Conservation (phyloP, 257 asterid genomes). For the Plantago elongata region DNA sequence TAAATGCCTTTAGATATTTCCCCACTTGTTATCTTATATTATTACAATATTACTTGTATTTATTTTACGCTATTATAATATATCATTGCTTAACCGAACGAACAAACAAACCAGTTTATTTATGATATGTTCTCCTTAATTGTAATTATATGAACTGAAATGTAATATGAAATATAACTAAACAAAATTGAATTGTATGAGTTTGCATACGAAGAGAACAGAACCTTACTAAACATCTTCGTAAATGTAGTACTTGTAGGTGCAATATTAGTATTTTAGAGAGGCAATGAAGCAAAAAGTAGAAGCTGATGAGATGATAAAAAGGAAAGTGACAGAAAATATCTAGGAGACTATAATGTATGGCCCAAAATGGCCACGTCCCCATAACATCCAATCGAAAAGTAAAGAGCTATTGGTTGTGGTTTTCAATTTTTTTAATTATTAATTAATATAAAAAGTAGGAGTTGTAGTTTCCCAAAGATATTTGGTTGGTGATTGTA, state of each 20-base stretch:
- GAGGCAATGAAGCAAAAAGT: slow-evolving; percentile 7
- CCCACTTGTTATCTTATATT: no score
- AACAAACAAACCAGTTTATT: no score
- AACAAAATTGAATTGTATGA: no score
- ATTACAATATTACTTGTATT: no score
- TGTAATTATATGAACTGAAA: no score
- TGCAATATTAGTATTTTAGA: background rate
- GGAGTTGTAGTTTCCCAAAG: slow-evolving; percentile 8
- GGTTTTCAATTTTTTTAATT: background rate
- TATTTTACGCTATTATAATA: no score
- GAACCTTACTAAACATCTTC: no score
- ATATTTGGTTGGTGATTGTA: slow-evolving; percentile 18
- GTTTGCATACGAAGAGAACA: no score
- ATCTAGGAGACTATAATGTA: slow-evolving; percentile 34
- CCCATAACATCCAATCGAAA: slow-evolving; percentile 23
- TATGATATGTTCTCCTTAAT: no score
- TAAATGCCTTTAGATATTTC: background rate
- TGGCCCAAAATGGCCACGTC: slow-evolving; percentile 67
- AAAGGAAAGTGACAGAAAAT: slow-evolving; percentile 36
- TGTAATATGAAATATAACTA: no score
- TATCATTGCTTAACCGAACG: no score
- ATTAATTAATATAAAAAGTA: slow-evolving; percentile 11
- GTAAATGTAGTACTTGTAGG: no score
- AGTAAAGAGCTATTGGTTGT: slow-evolving; percentile 26
- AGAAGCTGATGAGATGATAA: background rate